Conservation (phyloP, 2,329 filamentous ascomycete species). For the Sclerotinia minor region DNA sequence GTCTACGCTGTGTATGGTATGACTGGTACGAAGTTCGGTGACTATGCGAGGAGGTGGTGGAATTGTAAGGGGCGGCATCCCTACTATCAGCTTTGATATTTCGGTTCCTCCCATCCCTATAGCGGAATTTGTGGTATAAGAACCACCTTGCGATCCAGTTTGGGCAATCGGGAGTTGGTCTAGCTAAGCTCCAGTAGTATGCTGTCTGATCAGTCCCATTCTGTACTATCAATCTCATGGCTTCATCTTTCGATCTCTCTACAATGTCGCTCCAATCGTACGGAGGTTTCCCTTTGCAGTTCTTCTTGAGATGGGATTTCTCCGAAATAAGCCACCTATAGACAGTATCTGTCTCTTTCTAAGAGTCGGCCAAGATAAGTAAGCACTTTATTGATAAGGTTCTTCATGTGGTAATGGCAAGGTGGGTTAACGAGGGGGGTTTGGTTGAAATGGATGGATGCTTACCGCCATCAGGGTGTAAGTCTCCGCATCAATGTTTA, state of each 20-base stretch:
- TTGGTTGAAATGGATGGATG: conserved; percentile 12
- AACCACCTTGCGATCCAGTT: conserved; percentile 43
- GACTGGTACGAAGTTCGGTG: not conserved
- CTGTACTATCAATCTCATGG: conserved; percentile 35
- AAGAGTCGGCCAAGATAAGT: conserved; percentile 29
- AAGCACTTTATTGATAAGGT: conserved; percentile 29
- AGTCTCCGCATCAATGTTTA: conserved; percentile 35
- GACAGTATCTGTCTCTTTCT: conserved; percentile 41
- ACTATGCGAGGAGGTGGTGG: not conserved
- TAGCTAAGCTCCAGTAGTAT: conserved; percentile 39
- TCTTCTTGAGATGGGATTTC: conserved; percentile 38
- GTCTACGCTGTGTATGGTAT: not conserved
- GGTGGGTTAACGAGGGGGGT: not conserved
- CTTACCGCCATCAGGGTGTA: conserved; percentile 41
- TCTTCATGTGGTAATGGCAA: not conserved
- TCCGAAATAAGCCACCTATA: conserved; percentile 40
- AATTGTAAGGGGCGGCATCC: not conserved
- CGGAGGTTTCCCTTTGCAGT: conserved; percentile 38
- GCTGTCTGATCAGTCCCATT: conserved; percentile 33
- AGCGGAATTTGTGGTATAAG: conserved; percentile 42
- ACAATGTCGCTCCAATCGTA: conserved; percentile 42
- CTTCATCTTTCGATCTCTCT: conserved; percentile 40
- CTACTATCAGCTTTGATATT: conserved; percentile 23
- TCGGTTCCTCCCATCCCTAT: conserved; percentile 41
- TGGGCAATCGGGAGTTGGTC: conserved; percentile 31